A percentile compares a stretch with the other conserved stretches of the same genome.
Conservation (phyloP, 2,329 filamentous ascomycete genomes). For the Cladosporium oxysporum region DNA sequence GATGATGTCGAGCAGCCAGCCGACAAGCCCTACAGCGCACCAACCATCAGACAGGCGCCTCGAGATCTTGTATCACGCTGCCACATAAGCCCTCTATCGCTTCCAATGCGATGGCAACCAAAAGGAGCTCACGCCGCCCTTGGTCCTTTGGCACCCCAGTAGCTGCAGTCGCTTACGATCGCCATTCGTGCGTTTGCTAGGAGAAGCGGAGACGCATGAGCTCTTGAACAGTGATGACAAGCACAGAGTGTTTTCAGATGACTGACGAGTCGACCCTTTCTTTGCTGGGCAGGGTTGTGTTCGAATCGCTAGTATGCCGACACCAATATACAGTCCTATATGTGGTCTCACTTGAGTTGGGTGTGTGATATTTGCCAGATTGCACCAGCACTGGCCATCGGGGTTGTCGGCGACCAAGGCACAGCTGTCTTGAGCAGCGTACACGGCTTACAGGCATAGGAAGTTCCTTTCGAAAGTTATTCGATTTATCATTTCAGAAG, state of each 20-base stretch:
- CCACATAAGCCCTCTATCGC: constrained; percentile 3
- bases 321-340: background rate
- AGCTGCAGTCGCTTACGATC: background rate
- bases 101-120: constrained; percentile 1
- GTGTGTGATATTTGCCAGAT: background rate
- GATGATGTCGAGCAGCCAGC: background rate
- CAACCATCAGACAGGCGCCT: constrained; percentile 7
- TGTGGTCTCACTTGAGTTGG: background rate
- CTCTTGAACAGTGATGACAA: background rate
- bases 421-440: background rate
- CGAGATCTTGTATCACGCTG: constrained; percentile 8
- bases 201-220: background rate
- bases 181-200: background rate
- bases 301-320: background rate
- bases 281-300: background rate
- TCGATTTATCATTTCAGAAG: background rate
- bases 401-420: background rate
- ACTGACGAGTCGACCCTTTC: background rate
- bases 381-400: background rate
- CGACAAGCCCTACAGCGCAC: background rate
- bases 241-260: background rate
- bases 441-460: background rate
- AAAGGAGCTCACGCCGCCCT: background rate
- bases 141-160: background rate
- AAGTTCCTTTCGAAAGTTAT: background rate